Evolutionary conservation across 192 early-diverging fungal genomes (phyloP), one percentile per base, ranked within the genome.

Genomic region (Entomortierella chlamydospora): DNA sequence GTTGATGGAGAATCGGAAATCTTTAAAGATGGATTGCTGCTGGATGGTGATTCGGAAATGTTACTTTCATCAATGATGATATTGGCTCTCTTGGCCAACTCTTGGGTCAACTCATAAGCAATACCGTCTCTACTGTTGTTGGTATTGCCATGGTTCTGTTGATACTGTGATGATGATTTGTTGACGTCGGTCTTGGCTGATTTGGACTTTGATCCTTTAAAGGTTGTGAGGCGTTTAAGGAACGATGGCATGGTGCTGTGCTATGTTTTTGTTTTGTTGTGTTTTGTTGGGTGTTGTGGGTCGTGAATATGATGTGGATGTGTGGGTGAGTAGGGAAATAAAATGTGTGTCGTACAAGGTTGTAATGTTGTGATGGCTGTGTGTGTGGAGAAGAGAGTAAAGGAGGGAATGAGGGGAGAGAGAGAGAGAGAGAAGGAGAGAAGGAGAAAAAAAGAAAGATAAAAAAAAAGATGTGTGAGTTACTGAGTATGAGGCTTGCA

Each of bases 231-330:
- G 2, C 64, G 64, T 45, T 26, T 39, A 37, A 66, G 42, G 20
- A 66, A 66, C 22, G 64, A 66, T 13, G 64, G 54, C 64, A 66
- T 66, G 34, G 2, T 64, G 18, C 18, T 61, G 33, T 61, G 62
- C 5, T 47, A 20, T 20, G 45, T 47, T 47, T 5, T n/a, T n/a
- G n/a, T n/a, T n/a, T n/a, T n/a, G n/a, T n/a, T n/a, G n/a, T n/a
- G n/a, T n/a, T n/a, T n/a, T n/a, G n/a, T n/a, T n/a, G n/a, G n/a
- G n/a, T n/a, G n/a, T n/a, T n/a, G n/a, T n/a, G n/a, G n/a, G n/a
- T n/a, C n/a, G n/a, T n/a, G n/a, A n/a, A n/a, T n/a, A n/a, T n/a
- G n/a, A n/a, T n/a, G n/a, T n/a, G n/a, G n/a, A n/a, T n/a, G n/a
- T n/a, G n/a, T n/a, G n/a, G n/a, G n/a, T n/a, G n/a, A n/a, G n/a